Evolutionary conservation across 805 yeast genomes (phyloP).

Genomic region (Blastobotrys robertii): DNA sequence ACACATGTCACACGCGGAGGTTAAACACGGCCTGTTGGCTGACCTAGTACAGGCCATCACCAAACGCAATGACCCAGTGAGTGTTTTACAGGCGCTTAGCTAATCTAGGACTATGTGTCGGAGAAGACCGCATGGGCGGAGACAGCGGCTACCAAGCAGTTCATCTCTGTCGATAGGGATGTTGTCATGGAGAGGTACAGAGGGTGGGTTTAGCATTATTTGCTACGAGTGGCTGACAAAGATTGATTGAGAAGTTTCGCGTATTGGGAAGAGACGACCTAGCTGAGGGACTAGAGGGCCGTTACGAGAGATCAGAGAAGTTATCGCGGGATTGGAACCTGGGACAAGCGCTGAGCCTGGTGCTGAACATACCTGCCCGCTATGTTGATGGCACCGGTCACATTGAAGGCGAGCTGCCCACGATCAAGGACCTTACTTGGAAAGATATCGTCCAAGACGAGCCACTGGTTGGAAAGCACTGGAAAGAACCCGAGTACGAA

Average conservation of each 20-base stretch:
- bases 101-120: too few species aligned
- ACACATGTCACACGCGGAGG: too few species aligned
- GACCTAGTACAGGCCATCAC: too few species aligned
- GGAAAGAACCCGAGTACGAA: slow-evolving; percentile 13
- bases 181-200: slow-evolving; percentile 13
- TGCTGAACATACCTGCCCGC: slow-evolving; percentile 12
- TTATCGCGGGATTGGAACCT: too few species aligned
- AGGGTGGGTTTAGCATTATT: not conserved
- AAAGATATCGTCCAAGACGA: slow-evolving; percentile 20
- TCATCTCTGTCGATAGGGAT: slow-evolving; percentile 9
- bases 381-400: not conserved
- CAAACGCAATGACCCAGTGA: too few species aligned
- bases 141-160: not conserved
- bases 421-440: slow-evolving; percentile 14
- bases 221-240: too few species aligned
- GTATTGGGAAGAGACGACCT: slow-evolving; percentile 24
- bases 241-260: slow-evolving; percentile 19
- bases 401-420: slow-evolving; percentile 2
- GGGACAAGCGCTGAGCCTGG: slow-evolving; percentile 14
- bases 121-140: slow-evolving; percentile 6
- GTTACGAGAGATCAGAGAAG: slow-evolving; percentile 7
- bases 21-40: too few species aligned
- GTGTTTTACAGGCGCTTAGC: too few species aligned
- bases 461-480: slow-evolving; percentile 24
- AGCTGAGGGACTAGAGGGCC: slow-evolving; percentile 16